These are phyloP conservation scores for Trypanosoma lewisi DNA, from an alignment of 208 protist species.

Conservation along the genomic window DNA sequence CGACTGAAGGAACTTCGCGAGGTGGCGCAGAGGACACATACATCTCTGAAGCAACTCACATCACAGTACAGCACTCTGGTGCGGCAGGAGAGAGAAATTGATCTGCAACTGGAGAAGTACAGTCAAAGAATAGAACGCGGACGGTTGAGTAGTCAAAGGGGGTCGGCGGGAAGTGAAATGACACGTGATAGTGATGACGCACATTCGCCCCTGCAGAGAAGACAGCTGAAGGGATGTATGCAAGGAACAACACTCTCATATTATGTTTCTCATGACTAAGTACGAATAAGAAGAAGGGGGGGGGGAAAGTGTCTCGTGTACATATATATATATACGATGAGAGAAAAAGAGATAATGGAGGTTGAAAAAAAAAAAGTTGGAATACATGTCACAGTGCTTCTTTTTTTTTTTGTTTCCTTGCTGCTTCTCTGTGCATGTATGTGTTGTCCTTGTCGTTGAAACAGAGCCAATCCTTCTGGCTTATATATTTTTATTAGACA, in stretches of 20 bases:
- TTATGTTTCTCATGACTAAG: conserved; percentile 9
- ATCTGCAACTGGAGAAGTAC: conserved; percentile 56
- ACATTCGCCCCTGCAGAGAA: background rate
- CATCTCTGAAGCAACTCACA: conserved; percentile 36
- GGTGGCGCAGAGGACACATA: conserved; percentile 43
- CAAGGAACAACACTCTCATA: background rate
- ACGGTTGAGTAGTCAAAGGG: background rate
- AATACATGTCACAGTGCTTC: background rate
- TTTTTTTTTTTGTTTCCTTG: background rate
- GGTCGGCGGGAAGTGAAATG: background rate
- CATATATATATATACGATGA: background rate
- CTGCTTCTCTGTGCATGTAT: background rate
- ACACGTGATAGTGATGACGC: background rate
- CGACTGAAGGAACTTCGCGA: conserved; percentile 48
- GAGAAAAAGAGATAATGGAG: background rate
- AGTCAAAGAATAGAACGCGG: conserved; percentile 35
- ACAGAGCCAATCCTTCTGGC: too few species aligned
- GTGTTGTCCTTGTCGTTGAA: background rate
- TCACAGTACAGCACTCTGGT: conserved; percentile 44
- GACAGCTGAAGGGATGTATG: background rate
- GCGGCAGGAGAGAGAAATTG: conserved; percentile 39
- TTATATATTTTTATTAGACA: too few species aligned
- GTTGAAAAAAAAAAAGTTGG: background rate
- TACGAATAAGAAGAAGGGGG: background rate
- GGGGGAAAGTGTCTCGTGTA: background rate